A percentile compares a stretch with the other conserved stretches of the same genome.
These are phyloP conservation scores for Vitis hybrid DNA, from an alignment of 177 flowering plant genomes.

Conservation along the genomic window DNA sequence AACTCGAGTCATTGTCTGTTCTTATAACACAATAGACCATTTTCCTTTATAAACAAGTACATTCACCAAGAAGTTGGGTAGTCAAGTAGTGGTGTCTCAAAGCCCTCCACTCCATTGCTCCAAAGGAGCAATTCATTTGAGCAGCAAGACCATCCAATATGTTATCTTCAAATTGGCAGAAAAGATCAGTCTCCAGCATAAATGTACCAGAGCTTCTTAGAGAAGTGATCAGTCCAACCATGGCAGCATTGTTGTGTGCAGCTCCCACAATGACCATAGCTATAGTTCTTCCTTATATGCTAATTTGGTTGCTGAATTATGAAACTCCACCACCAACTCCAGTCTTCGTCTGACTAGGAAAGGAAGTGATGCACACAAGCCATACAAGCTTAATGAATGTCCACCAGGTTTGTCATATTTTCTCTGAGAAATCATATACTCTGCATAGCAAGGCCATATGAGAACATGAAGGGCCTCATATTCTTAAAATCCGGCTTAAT, in stretches of 20 bases:
- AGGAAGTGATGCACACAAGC: neutral
- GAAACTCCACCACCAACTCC: neutral
- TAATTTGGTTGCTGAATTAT: neutral
- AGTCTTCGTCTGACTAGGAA: neutral
- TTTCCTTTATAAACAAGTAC: too few species aligned
- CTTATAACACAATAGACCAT: too few species aligned
- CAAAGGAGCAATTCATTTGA: too few species aligned
- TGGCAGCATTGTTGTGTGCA: too few species aligned
- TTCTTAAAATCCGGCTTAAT: slow-evolving; percentile 59
- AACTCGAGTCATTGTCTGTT: too few species aligned
- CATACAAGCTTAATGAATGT: neutral
- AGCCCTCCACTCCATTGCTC: neutral
- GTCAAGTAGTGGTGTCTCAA: neutral
- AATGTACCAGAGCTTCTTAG: too few species aligned
- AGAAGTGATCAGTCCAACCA: too few species aligned
- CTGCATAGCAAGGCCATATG: neutral
- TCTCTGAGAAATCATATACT: neutral
- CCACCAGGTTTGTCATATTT: too few species aligned
- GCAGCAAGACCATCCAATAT: too few species aligned
- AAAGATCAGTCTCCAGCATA: too few species aligned
- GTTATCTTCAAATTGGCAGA: too few species aligned
- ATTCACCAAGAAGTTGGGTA: neutral
- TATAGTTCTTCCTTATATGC: neutral
- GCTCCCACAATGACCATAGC: neutral
- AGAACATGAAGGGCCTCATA: slow-evolving; percentile 18